Percentiles rank a stretch among this genome's conserved stretches.
phyloP scores from a whole-genome alignment of 345 rosid genomes.

The Eutrema japonicum region DNA sequence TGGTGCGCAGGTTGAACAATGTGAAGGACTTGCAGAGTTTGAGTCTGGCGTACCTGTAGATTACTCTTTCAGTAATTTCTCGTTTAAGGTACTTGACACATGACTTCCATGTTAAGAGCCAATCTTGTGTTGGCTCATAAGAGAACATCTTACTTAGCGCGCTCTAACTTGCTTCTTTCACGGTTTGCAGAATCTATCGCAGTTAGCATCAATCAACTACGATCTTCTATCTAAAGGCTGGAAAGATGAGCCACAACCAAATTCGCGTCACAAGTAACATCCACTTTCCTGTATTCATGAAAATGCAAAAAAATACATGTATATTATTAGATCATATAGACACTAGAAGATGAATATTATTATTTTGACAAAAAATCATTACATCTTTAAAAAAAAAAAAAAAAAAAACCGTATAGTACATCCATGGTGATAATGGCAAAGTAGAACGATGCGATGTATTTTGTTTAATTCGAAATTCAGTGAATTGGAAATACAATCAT shows the following conservation, averaged over 20 bases:
- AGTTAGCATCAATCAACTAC: conserved; percentile 96
- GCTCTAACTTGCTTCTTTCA: conserved; percentile 25
- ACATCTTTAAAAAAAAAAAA: too few species aligned
- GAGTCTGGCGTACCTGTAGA: conserved; percentile 75
- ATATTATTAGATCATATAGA: conserved; percentile 1
- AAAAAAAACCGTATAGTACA: too few species aligned
- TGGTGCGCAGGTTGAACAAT: conserved; percentile 78
- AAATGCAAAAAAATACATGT: not conserved
- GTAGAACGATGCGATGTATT: too few species aligned
- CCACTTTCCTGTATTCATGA: not conserved
- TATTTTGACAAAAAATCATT: conserved; percentile 19
- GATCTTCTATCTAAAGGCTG: conserved; percentile 96
- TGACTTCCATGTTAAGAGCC: conserved; percentile 9
- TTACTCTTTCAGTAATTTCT: conserved; percentile 97
- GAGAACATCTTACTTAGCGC: conserved; percentile 4
- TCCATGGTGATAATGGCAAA: too few species aligned
- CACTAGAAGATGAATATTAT: not conserved
- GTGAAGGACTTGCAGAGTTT: conserved; percentile 70
- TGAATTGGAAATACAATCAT: too few species aligned
- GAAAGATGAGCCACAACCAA: conserved; percentile 75
- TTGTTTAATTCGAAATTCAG: too few species aligned
- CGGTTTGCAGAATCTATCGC: conserved; percentile 81
- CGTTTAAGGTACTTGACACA: conserved; percentile 75
- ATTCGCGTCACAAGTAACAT: conserved; percentile 51
- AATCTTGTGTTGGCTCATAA: not conserved